phyloP scores from a whole-genome alignment of 805 yeast genomes.

The Metschnikowia gelsemii region DNA sequence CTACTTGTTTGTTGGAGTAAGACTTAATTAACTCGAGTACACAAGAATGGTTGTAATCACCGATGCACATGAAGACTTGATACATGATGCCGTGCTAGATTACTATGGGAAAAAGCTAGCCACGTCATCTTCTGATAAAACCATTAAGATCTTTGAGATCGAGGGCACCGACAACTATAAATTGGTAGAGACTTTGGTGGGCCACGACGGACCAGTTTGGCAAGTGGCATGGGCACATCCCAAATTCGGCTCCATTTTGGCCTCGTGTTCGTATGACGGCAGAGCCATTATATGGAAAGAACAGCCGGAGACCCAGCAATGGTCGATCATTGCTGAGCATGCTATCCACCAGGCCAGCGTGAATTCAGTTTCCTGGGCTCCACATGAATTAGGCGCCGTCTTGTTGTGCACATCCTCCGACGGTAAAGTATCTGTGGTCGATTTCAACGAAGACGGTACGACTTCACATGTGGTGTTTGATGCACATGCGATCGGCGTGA shows the following conservation, averaged over 20 bases:
- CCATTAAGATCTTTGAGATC: conserved; percentile 24
- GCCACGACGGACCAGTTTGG: conserved; percentile 99
- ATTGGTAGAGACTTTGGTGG: conserved; percentile 78
- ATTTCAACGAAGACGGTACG: conserved; percentile 86
- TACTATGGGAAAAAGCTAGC: conserved; percentile 96
- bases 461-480: conserved; percentile 59
- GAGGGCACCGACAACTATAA: conserved; percentile 27
- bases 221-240: conserved; percentile 99
- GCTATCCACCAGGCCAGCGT: conserved; percentile 90
- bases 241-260: conserved; percentile 90
- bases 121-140: conserved; percentile 22
- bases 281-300: conserved; percentile 94
- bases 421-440: conserved; percentile 87
- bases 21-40: not conserved
- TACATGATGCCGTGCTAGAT: conserved; percentile 96
- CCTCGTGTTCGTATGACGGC: conserved; percentile 95
- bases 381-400: conserved; percentile 93
- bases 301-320: conserved; percentile 68
- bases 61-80: conserved; percentile 88
- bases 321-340: conserved; percentile 87
- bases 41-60: conserved; percentile 70
- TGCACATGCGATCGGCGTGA: conserved; percentile 93
- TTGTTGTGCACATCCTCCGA: conserved; percentile 89
- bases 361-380: conserved; percentile 95
- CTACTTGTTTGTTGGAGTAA: not conserved